Conservation (phyloP, 495 filamentous ascomycete species). For the Penicillium lagena region DNA sequence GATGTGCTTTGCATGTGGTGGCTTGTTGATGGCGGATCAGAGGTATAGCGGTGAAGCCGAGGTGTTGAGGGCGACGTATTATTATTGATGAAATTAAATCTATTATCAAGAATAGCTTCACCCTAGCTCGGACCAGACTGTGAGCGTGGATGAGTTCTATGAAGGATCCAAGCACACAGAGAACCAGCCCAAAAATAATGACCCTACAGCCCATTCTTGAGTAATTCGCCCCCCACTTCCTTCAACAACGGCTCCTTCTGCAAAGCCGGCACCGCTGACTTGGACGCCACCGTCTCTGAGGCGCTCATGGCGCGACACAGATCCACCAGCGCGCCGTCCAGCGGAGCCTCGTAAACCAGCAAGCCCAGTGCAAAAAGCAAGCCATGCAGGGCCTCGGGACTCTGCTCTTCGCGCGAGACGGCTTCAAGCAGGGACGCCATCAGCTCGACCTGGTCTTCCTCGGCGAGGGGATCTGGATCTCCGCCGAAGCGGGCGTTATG, state of each 20-base stretch:
- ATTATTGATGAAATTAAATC: too few relatives aligned
- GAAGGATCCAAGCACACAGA: too few relatives aligned
- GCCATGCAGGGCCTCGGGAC: slow-evolving; percentile 64
- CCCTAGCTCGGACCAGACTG: too few relatives aligned
- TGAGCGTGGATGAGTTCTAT: too few relatives aligned
- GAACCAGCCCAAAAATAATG: not conserved
- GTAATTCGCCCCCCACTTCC: slow-evolving; percentile 50
- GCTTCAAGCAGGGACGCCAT: slow-evolving; percentile 72
- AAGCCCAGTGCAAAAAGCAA: slow-evolving; percentile 67
- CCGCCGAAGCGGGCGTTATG: slow-evolving; percentile 55
- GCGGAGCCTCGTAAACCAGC: slow-evolving; percentile 61
- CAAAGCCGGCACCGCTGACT: slow-evolving; percentile 43
- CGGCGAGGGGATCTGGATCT: slow-evolving; percentile 52
- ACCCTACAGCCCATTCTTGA: slow-evolving; percentile 30
- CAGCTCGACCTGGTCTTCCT: slow-evolving; percentile 70
- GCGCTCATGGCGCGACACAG: slow-evolving; percentile 70
- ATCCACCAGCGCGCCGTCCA: slow-evolving; percentile 66
- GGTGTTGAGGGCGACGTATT: too few relatives aligned
- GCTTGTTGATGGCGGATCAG: too few relatives aligned
- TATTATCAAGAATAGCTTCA: too few relatives aligned
- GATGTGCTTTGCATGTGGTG: too few relatives aligned
- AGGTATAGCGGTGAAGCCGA: too few relatives aligned
- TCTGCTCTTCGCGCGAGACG: slow-evolving; percentile 58
- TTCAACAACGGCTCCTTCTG: slow-evolving; percentile 48
- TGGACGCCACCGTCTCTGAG: slow-evolving; percentile 46